Conservation (phyloP, 2,329 filamentous ascomycete genomes). For the Fusarium sp. region DNA sequence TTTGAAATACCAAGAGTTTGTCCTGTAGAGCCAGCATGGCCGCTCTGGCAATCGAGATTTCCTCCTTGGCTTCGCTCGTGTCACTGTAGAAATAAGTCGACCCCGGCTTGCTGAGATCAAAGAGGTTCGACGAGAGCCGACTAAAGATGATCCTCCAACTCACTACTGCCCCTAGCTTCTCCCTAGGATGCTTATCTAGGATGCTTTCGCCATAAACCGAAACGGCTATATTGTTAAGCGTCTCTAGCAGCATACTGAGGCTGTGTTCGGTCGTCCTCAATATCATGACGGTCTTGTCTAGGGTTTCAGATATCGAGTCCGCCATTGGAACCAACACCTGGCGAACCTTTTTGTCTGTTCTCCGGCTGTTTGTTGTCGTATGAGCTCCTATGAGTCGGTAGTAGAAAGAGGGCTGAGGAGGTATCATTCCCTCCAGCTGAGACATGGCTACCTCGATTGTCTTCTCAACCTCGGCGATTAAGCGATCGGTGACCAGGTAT, state of each 20-base stretch:
- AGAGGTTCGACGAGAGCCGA: accelerated
- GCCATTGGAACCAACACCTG: not conserved
- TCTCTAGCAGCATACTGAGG: not conserved
- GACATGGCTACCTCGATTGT: not conserved
- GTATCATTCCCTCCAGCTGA: not conserved
- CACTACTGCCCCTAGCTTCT: not conserved
- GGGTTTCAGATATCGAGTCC: not conserved
- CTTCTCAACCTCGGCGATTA: not conserved
- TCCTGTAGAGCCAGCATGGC: not conserved
- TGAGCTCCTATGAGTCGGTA: not conserved
- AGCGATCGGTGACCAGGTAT: not conserved
- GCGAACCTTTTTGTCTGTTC: not conserved
- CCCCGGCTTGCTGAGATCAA: not conserved
- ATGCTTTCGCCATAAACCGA: not conserved
- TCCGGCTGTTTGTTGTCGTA: not conserved
- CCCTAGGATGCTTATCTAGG: not conserved
- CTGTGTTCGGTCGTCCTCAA: not conserved
- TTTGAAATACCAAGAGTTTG: not conserved
- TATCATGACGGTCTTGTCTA: not conserved
- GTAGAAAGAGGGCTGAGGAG: not conserved
- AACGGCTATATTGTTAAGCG: not conserved
- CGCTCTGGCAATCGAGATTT: not conserved
- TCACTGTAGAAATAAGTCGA: not conserved
- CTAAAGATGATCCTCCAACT: not conserved
- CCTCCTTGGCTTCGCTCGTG: not conserved